Evolutionary conservation across 176 grass and related monocot species (phyloP).

Genomic region (Pontederia crassipes): DNA sequence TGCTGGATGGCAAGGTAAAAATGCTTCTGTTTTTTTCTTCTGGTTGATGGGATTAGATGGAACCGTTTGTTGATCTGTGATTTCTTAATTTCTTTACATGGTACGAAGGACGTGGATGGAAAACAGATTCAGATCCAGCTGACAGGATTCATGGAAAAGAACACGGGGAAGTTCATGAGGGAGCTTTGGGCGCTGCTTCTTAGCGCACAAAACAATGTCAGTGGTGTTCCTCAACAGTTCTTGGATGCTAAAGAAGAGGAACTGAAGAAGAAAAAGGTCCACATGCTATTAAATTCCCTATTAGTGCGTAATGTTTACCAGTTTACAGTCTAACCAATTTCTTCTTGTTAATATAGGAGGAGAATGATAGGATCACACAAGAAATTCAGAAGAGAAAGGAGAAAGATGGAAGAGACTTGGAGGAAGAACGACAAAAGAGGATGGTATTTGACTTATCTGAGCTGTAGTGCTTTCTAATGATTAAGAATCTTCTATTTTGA

Average conservation of each 20-base stretch:
- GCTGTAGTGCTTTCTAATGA: constrained; percentile 10
- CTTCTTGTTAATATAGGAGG: constrained; percentile 31
- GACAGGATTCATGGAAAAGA: constrained; percentile 99
- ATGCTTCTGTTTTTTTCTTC: constrained; percentile 2
- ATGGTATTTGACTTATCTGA: constrained; percentile 40
- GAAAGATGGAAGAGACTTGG: constrained; percentile 57
- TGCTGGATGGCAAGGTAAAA: constrained; percentile 67
- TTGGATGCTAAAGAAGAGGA: constrained; percentile 90
- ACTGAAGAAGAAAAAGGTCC: constrained; percentile 72
- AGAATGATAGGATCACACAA: constrained; percentile 72
- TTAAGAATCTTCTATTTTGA: constrained; percentile 37
- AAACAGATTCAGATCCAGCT: constrained; percentile 95
- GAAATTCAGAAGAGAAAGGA: constrained; percentile 89
- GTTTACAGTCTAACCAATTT: not conserved
- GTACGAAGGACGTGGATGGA: constrained; percentile 57
- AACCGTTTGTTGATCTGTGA: not conserved
- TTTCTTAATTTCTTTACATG: not conserved
- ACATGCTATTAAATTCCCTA: not conserved
- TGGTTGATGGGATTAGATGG: too few relatives aligned
- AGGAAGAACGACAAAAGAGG: constrained; percentile 47
- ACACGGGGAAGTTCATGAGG: constrained; percentile 90
- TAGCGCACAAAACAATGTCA: constrained; percentile 80
- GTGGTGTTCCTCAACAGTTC: constrained; percentile 95
- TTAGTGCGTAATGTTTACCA: not conserved
- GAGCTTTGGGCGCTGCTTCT: constrained; percentile 83